Conservation (phyloP, 768 basidiomycete genomes). For the Termitomyces sp. region DNA sequence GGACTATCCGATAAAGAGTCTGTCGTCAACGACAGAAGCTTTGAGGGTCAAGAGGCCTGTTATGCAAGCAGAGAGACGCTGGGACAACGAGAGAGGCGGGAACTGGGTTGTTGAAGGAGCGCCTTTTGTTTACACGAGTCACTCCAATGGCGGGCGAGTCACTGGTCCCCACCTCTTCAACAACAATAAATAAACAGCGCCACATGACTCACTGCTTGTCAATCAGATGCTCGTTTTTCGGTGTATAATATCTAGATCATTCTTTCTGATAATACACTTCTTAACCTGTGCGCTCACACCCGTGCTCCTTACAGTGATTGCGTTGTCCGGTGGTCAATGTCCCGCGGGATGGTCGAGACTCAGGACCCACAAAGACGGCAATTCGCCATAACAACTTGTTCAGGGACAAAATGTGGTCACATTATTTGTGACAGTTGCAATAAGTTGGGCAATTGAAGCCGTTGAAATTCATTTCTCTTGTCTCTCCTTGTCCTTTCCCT, state of each 20-base stretch:
- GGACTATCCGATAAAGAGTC: slow-evolving; percentile 38
- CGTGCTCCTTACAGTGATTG: not conserved
- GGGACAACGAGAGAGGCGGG: not conserved
- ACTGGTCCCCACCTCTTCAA: slow-evolving; percentile 14
- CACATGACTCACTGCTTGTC: slow-evolving; percentile 20
- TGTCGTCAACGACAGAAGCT: slow-evolving; percentile 27
- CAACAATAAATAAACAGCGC: slow-evolving; percentile 15
- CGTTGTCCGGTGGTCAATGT: not conserved
- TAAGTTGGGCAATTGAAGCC: slow-evolving; percentile 6
- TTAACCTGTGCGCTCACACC: not conserved
- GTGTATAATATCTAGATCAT: not conserved
- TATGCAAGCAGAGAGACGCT: not conserved
- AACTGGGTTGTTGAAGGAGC: not conserved
- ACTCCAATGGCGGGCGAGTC: slow-evolving; percentile 17
- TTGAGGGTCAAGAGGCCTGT: slow-evolving; percentile 10
- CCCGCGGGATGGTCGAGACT: not conserved
- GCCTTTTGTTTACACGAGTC: slow-evolving; percentile 12
- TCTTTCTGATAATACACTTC: not conserved
- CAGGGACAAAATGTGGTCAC: not conserved
- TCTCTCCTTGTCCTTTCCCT: slow-evolving; percentile 6
- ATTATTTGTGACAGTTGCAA: slow-evolving; percentile 12
- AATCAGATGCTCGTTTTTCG: not conserved
- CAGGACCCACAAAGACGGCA: not conserved
- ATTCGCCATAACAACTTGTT: not conserved
- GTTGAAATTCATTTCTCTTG: slow-evolving; percentile 8